Conservation (phyloP, 345 rosid genomes). For the Heritiera fomes region DNA sequence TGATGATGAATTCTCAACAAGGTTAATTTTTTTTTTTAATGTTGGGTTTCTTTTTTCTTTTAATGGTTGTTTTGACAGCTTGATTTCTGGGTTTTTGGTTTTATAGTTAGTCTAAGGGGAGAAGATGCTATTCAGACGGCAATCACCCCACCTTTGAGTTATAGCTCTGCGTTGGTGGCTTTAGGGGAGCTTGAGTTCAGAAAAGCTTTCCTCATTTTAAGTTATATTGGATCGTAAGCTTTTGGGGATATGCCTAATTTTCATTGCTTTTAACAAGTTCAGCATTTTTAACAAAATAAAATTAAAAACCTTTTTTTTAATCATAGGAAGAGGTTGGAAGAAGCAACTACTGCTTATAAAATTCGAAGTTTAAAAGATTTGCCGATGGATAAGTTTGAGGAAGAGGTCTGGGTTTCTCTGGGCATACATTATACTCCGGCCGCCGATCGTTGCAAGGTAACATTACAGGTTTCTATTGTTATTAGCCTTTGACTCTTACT, state of each 20-base stretch:
- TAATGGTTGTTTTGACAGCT: background rate
- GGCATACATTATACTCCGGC: background rate
- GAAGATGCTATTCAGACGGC: background rate
- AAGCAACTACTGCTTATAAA: constrained; percentile 35
- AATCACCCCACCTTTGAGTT: background rate
- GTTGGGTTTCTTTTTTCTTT: background rate
- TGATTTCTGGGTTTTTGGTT: background rate
- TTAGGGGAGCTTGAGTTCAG: constrained; percentile 64
- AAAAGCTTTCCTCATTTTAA: constrained; percentile 59
- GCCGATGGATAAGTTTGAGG: constrained; percentile 52
- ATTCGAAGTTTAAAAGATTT: constrained; percentile 47
- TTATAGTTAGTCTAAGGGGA: background rate
- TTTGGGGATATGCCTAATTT: background rate
- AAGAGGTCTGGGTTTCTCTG: constrained; percentile 40
- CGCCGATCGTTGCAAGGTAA: constrained; percentile 37
- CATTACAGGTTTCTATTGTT: background rate
- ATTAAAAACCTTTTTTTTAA: background rate
- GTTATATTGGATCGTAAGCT: constrained; percentile 55
- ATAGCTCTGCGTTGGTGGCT: constrained; percentile 43
- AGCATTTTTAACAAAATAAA: background rate
- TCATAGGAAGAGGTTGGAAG: constrained; percentile 38
- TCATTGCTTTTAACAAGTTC: background rate
- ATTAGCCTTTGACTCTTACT: background rate
- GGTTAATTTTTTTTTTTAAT: background rate
- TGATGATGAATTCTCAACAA: background rate